A percentile compares a stretch with the other conserved stretches of the same genome.
Conservation (phyloP, 2,329 filamentous ascomycete genomes). For the Diaporthe destruens region DNA sequence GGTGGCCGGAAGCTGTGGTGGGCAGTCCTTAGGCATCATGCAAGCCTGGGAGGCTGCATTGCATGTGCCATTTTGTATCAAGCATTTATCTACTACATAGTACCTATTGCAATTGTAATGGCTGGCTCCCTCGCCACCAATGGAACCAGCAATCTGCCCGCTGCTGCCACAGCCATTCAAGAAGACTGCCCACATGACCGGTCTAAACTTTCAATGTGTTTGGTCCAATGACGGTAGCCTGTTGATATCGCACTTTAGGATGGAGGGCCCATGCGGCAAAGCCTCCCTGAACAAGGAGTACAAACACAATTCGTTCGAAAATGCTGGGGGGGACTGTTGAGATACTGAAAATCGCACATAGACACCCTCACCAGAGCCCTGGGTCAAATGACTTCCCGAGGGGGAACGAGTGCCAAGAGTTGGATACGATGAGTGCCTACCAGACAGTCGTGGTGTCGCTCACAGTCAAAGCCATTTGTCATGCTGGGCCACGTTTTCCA, state of each 20-base stretch:
- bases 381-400: slow-evolving; percentile 6
- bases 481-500: slow-evolving; percentile 26
- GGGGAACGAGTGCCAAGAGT: not conserved
- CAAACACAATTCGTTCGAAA: not conserved
- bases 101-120: slow-evolving; percentile 32
- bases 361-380: not conserved
- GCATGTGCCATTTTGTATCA: slow-evolving; percentile 14
- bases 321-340: slow-evolving; percentile 1
- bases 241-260: not conserved
- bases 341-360: not conserved
- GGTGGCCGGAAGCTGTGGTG: slow-evolving; percentile 11
- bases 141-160: slow-evolving; percentile 7
- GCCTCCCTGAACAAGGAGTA: not conserved
- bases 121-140: slow-evolving; percentile 16
- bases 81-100: too few relatives aligned
- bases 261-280: not conserved
- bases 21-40: slow-evolving; percentile 3
- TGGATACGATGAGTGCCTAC: not conserved
- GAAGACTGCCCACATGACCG: slow-evolving; percentile 5
- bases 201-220: not conserved
- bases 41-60: slow-evolving; percentile 21
- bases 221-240: slow-evolving; percentile 1
- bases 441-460: not conserved
- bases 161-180: not conserved
- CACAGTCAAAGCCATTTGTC: slow-evolving; percentile 19